Evolutionary conservation across 2,329 filamentous ascomycete genomes (phyloP), one percentile per base, ranked within the genome.

Genomic region (Ascochyta lentis): DNA sequence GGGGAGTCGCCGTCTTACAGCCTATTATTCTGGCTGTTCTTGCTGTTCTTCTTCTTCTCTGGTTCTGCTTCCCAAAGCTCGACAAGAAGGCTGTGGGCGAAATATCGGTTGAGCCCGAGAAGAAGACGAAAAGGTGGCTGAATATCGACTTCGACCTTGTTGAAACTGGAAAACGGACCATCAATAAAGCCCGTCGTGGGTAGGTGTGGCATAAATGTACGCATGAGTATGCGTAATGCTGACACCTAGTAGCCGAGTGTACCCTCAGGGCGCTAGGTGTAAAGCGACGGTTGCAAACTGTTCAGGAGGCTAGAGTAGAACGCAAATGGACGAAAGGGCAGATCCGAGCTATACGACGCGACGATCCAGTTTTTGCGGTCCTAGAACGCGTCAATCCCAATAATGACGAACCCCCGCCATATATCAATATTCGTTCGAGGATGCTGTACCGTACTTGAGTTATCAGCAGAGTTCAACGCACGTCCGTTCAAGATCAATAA

Each of bases 1-100:
- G 77, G 59, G 84, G 84, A 7, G 83, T 86, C 6, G 69, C 79
- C 64, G 80, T 86, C 3, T 64, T 86, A 60, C 83, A 85, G 69
- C 84, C 84, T 1, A 82, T 86, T 66, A 78, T 84, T 26, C 67
- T 86, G 49, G 81, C 78, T 9, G 63, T 85, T 39, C 73, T 85
- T 24, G 80, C 70, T 8, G 75, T 78, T 15, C 79, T 82, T 37
- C 71, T 82, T 52, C 35, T 77, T 6, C 65, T 84, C 23, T 86
- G 84, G 84, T 59, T 79, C n/a, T 69, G 59, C 54, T 58, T 68
- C 19, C 64, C 64, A 2, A 59, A 58, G 9, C 22, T 64, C 3
- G 42, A 54, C 16, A 68, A 66, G 27, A 47, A 41, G 7, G 37
- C 31, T 4, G 23, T 46, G 5, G 59, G 58, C 19, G 51, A 61